Base-by-base conservation (phyloP, 768 basidiomycete genomes). In the Xerocomellus dryophilus region DNA sequence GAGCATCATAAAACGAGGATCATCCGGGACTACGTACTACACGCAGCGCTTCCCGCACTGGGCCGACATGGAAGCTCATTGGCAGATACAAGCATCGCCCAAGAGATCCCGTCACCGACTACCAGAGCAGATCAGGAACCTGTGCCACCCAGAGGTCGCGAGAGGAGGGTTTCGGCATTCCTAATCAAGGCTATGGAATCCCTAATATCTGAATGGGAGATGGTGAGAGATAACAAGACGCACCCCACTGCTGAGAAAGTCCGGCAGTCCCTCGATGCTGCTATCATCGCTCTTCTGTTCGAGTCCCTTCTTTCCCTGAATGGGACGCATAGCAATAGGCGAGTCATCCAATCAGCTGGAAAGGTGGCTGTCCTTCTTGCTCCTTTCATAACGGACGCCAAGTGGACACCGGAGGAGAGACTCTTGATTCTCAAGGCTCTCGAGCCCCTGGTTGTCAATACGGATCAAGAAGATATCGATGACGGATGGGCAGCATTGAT, bases 21-120 rank as follows among this genome's bases (percentile, higher is more conserved):
- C 25, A 84, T 95, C 51, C 82, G 84, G 12, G 81, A 88, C 57
- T 95, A 83, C 66, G 61, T 91, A 11, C 73, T 95, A 2, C 66
- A 79, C 51, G 86, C 86, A n/a, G 75, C 66, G 43, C 72, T 94
- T 20, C 86, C 87, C 0, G 47, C 66, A 2, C 74, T 79, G 60
- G 46, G 36, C 20, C 56, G 57, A 23, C 29, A 43, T 41, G 57
- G 31, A 42, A 57, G 20, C n/a, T 32, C 56, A 17, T 59, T 51
- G 21, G 29, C 27, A 4, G 49, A 44, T 43, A 17, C 46, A 40
- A 38, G 11, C 9, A 14, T 41, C 23, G 25, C 20, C 1, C 50
- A 47, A 35, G 61, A 56, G 18, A 50, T 60, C 27, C 11, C 53
- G 23, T 31, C 60, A 11, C 36, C 51, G 31, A 32, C 23, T 20